phyloP scores from a whole-genome alignment of 805 yeast genomes.

The Lipomyces kockii region DNA sequence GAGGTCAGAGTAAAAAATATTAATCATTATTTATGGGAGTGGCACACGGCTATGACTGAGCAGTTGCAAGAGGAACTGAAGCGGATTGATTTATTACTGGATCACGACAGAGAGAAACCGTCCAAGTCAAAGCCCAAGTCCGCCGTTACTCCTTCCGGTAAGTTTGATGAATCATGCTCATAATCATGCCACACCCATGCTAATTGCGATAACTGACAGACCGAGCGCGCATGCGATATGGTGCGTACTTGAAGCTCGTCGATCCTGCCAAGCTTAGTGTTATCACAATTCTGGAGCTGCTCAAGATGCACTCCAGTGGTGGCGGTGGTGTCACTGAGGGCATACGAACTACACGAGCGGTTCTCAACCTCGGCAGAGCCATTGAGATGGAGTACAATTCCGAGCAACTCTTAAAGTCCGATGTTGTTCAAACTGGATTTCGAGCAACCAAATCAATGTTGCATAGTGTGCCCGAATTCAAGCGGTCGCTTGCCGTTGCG shows the following conservation, averaged over 20 bases:
- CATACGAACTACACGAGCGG: conserved; percentile 81
- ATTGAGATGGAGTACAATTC: conserved; percentile 83
- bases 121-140: conserved; percentile 36
- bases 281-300: conserved; percentile 78
- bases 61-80: conserved; percentile 67
- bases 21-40: conserved; percentile 77
- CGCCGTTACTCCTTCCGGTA: background rate
- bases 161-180: background rate
- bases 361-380: conserved; percentile 79
- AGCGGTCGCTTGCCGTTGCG: conserved; percentile 18
- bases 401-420: conserved; percentile 63
- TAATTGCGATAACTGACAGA: conserved; percentile 6
- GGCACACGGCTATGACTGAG: conserved; percentile 80
- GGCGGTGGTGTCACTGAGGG: conserved; percentile 78
- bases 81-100: conserved; percentile 47
- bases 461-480: conserved; percentile 21
- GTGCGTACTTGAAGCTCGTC: conserved; percentile 75
- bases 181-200: background rate
- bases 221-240: conserved; percentile 58
- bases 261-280: conserved; percentile 82
- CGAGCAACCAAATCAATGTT: conserved; percentile 20
- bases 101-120: conserved; percentile 28
- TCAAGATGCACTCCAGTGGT: conserved; percentile 74
- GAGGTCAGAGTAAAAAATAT: conserved; percentile 58
- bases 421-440: conserved; percentile 14